phyloP scores from a whole-genome alignment of 2,329 filamentous ascomycete genomes.

The Nemania sp. region DNA sequence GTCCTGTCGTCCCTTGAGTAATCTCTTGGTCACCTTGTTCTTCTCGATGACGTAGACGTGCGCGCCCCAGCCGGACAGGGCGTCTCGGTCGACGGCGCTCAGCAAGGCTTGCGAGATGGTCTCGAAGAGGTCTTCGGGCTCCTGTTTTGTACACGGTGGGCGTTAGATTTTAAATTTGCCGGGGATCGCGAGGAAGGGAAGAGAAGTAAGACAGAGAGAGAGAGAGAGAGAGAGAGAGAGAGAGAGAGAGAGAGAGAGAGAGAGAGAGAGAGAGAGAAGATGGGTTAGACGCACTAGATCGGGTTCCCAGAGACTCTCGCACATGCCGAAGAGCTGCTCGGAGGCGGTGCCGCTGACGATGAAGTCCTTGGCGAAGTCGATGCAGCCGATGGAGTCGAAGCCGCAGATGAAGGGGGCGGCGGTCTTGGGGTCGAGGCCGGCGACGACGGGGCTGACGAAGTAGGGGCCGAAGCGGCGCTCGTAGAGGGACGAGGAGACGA shows the following conservation, averaged over 20 bases:
- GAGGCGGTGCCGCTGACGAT: conserved; percentile 96
- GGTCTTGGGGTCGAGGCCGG: conserved; percentile 91
- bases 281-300: conserved; percentile 71
- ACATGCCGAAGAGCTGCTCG: conserved; percentile 98
- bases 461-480: conserved; percentile 95
- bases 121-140: conserved; percentile 94
- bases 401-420: conserved; percentile 97
- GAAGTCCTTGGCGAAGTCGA: conserved; percentile 99
- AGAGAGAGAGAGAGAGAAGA: background rate
- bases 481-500: conserved; percentile 89
- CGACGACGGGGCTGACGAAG: conserved; percentile 94
- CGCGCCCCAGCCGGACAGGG: conserved; percentile 95
- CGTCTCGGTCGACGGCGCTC: conserved; percentile 95
- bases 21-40: conserved; percentile 98
- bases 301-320: conserved; percentile 96
- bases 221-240: background rate
- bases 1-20: conserved; percentile 97
- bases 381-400: conserved; percentile 98
- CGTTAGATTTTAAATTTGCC: too few relatives aligned
- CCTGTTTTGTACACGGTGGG: conserved; percentile 59
- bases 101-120: conserved; percentile 95
- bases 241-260: background rate
- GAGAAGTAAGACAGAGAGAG: background rate
- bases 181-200: too few relatives aligned
- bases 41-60: conserved; percentile 99